Evolutionary conservation across 2,329 filamentous ascomycete species (phyloP), one percentile per base, ranked within the genome.

Genomic region (Diaporthe amygdali): DNA sequence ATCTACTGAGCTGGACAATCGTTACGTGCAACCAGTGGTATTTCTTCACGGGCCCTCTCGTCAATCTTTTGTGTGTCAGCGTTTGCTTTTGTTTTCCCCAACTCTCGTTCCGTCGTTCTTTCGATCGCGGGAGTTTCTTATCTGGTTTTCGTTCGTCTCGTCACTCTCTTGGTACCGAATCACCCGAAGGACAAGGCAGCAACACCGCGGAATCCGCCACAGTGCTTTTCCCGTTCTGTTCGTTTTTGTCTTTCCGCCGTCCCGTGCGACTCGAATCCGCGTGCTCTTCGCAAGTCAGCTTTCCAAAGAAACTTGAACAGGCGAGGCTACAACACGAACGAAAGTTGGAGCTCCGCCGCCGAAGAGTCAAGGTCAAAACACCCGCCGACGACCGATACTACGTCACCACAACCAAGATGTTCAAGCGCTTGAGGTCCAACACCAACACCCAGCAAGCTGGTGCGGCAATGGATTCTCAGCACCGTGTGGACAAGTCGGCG

Each of bases 341-440:
- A 71, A 68, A 51, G 34, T 66, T 66, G 66, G 47, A 67, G 52
- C 37, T 73, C 68, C 69, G 69, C 47, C 55, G 61, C 46, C 66
- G 68, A 39, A 67, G 39, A 39, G 34, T 30, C 69, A 71, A 69
- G 56, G 51, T 52, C 55, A 63, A 49, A n/a, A 68, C 34, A 68
- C 25, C 71, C 64, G 66, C 66, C 68, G 66, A 70, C 67, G 46
- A 69, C 54, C 46, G 56, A 30, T 68, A 54, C 34, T 49, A 67
- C 63, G 39, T 70, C 71, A 76, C 82, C 82, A 81, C 82, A 81
- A 72, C 80, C 85, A 87, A 81, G 83, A 97, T 97, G 94, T 97
- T 97, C 88, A 97, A 95, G 86, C 94, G 94, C 77, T 95, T 96
- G 85, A 88, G 91, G 82, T 92, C 92, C 77, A 92, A 92, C 83